These are phyloP conservation scores for Russula sp. DNA, from an alignment of 768 basidiomycete genomes.

Conservation along the genomic window DNA sequence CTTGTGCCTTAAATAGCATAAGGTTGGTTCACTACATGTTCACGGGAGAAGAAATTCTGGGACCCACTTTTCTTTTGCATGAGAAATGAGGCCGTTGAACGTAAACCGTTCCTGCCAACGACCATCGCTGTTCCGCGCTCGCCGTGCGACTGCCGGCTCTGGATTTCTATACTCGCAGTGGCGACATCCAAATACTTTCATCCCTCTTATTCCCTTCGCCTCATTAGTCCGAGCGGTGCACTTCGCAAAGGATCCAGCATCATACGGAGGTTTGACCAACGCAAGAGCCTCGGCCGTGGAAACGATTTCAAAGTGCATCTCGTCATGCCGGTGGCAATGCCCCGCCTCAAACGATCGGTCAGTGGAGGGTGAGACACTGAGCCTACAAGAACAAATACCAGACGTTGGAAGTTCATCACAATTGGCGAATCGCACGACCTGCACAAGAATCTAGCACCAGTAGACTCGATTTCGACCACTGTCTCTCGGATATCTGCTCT, in stretches of 20 bases:
- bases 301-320: slow-evolving; percentile 6
- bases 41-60: not conserved
- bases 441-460: slow-evolving; percentile 9
- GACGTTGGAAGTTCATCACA: slow-evolving; percentile 16
- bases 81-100: slow-evolving; percentile 55
- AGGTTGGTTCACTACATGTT: not conserved
- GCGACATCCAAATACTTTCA: slow-evolving; percentile 20
- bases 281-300: not conserved
- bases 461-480: not conserved
- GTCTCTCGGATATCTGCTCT: slow-evolving; percentile 6
- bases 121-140: not conserved
- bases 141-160: not conserved
- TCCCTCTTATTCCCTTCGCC: slow-evolving; percentile 2
- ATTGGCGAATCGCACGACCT: slow-evolving; percentile 11
- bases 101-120: slow-evolving; percentile 29
- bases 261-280: not conserved
- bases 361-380: not conserved
- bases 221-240: not conserved
- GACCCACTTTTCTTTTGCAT: slow-evolving; percentile 53
- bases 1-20: slow-evolving; percentile 37
- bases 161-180: slow-evolving; percentile 12
- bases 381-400: slow-evolving; percentile 2
- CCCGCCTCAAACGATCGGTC: not conserved
- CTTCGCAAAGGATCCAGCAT: slow-evolving; percentile 1
- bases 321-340: slow-evolving; percentile 17